These are phyloP conservation scores for Cladosporium sp. DNA, from an alignment of 2,329 filamentous ascomycete genomes.

Conservation along the genomic window DNA sequence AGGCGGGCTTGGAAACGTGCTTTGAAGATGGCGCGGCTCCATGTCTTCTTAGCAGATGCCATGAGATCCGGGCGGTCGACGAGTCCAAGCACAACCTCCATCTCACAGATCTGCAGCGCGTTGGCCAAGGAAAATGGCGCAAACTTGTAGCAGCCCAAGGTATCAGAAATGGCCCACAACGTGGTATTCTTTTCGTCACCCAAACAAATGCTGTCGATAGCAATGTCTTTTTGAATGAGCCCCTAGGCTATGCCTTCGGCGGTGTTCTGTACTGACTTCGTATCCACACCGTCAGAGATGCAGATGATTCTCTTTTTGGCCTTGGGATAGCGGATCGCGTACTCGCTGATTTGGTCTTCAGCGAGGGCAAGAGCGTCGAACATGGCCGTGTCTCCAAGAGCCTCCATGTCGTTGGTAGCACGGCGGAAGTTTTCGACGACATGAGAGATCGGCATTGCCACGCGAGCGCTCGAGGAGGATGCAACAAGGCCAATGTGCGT, in stretches of 20 bases:
- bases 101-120: slow-evolving; percentile 35
- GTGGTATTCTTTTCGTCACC: slow-evolving; percentile 26
- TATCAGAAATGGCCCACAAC: slow-evolving; percentile 29
- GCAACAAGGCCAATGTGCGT: slow-evolving; percentile 35
- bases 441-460: slow-evolving; percentile 30
- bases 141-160: slow-evolving; percentile 36
- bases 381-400: slow-evolving; percentile 32
- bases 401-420: slow-evolving; percentile 28
- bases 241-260: slow-evolving; percentile 22
- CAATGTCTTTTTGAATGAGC: slow-evolving; percentile 25
- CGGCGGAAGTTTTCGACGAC: slow-evolving; percentile 36
- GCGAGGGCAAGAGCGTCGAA: slow-evolving; percentile 36
- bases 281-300: slow-evolving; percentile 36
- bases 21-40: neutral
- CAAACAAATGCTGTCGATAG: slow-evolving; percentile 35
- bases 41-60: slow-evolving; percentile 2
- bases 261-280: slow-evolving; percentile 23
- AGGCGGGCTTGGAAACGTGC: neutral
- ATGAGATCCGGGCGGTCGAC: slow-evolving; percentile 30
- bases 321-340: slow-evolving; percentile 29
- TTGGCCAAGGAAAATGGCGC: slow-evolving; percentile 31
- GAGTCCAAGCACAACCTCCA: slow-evolving; percentile 35
- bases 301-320: slow-evolving; percentile 36
- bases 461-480: slow-evolving; percentile 25
- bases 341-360: slow-evolving; percentile 29